phyloP scores from a whole-genome alignment of 2,329 filamentous ascomycete species.

The Xylaria sp. region DNA sequence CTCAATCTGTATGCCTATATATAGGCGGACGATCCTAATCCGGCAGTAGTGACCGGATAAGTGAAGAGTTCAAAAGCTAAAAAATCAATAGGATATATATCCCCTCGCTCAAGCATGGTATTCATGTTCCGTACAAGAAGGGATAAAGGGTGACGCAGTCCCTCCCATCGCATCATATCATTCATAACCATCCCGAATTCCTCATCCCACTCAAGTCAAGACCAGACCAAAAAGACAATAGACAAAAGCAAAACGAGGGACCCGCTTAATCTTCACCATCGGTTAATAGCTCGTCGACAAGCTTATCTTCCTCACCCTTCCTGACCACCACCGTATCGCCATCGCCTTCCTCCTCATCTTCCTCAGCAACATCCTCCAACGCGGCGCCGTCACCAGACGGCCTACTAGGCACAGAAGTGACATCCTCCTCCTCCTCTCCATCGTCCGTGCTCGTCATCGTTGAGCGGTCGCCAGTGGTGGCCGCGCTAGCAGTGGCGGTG shows the following conservation, averaged over 20 bases:
- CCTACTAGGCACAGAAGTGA: conserved; percentile 13
- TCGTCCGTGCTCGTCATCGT: conserved; percentile 16
- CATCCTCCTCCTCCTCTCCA: conserved; percentile 28
- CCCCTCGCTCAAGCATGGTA: not conserved
- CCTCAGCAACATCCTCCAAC: conserved; percentile 36
- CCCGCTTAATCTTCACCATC: conserved; percentile 30
- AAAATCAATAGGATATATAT: not conserved
- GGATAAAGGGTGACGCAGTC: not conserved
- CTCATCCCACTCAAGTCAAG: not conserved
- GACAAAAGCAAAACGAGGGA: too few species aligned
- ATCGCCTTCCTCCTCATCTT: conserved; percentile 31
- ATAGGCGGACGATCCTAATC: too few species aligned
- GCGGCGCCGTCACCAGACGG: conserved; percentile 16
- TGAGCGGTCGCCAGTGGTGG: not conserved
- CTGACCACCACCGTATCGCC: conserved; percentile 25
- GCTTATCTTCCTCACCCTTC: conserved; percentile 19
- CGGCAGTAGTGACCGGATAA: not conserved
- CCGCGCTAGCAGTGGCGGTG: not conserved
- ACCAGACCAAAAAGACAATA: not conserved
- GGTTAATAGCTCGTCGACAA: conserved; percentile 35
- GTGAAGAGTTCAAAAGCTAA: not conserved
- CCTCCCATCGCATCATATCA: not conserved
- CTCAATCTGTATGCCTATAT: too few species aligned
- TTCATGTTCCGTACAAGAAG: not conserved
- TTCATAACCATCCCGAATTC: not conserved